These are phyloP conservation scores for Cladosporium sp. DNA, from an alignment of 2,329 filamentous ascomycete genomes.

Conservation along the genomic window DNA sequence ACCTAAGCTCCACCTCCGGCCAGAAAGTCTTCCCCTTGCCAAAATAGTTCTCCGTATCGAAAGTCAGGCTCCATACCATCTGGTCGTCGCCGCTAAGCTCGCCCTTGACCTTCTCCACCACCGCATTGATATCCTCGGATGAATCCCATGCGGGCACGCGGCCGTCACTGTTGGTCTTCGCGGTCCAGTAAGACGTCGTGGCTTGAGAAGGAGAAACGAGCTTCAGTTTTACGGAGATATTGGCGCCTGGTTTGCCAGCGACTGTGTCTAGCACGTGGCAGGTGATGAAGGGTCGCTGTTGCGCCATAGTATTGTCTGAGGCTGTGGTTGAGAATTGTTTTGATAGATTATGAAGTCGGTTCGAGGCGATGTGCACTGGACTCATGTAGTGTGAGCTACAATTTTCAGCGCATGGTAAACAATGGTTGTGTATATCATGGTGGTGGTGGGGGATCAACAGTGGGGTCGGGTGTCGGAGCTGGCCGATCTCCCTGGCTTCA, in stretches of 20 bases:
- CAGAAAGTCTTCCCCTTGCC: constrained; percentile 53
- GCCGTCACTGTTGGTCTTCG: constrained; percentile 69
- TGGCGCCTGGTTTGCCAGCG: constrained; percentile 61
- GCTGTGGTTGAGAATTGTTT: background rate
- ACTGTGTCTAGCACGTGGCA: constrained; percentile 82
- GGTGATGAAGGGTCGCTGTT: constrained; percentile 57
- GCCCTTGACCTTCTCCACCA: constrained; percentile 32
- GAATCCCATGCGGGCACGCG: constrained; percentile 65
- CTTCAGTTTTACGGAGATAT: constrained; percentile 61
- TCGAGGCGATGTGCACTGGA: background rate
- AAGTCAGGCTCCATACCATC: constrained; percentile 62
- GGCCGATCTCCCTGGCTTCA: background rate
- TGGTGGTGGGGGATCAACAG: background rate
- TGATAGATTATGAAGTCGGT: background rate
- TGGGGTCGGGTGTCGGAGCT: constrained; percentile 1
- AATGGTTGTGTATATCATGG: background rate
- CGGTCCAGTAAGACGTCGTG: constrained; percentile 49
- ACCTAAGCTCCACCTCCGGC: constrained; percentile 51
- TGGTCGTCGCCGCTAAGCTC: constrained; percentile 31
- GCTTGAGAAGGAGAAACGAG: constrained; percentile 32
- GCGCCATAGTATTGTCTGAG: background rate
- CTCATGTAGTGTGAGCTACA: background rate
- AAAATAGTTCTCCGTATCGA: constrained; percentile 68
- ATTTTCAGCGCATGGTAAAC: background rate
- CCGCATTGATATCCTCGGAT: constrained; percentile 28